phyloP scores from a whole-genome alignment of 2,329 filamentous ascomycete species.

The Fusarium stilboides region DNA sequence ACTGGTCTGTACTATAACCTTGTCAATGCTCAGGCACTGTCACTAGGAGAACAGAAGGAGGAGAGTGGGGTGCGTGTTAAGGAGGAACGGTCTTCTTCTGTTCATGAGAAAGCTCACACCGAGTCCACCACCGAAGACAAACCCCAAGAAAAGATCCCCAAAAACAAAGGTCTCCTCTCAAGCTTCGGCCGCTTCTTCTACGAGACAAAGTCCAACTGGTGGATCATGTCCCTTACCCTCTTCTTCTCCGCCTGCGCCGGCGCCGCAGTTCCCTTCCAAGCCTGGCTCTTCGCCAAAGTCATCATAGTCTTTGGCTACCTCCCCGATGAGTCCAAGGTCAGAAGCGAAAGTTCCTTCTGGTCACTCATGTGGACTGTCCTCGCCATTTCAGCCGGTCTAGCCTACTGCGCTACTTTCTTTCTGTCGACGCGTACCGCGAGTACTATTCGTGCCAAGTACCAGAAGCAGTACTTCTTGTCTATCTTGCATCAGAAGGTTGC shows the following conservation, averaged over 20 bases:
- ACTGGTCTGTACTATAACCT: constrained; percentile 76
- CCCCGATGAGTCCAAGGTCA: constrained; percentile 1
- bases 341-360: constrained; percentile 2
- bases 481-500: constrained; percentile 70
- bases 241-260: constrained; percentile 60
- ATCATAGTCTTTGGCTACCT: constrained; percentile 61
- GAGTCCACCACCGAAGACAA: neutral
- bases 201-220: constrained; percentile 54
- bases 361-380: constrained; percentile 18
- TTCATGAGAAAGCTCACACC: neutral
- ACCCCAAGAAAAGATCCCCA: constrained; percentile 3
- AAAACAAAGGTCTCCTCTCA: constrained; percentile 29
- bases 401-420: neutral
- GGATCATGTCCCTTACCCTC: neutral
- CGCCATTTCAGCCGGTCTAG: neutral
- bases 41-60: constrained; percentile 60
- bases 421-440: neutral
- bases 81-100: neutral
- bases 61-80: rapidly evolving
- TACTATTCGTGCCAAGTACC: constrained; percentile 62
- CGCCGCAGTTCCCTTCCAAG: constrained; percentile 65
- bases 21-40: constrained; percentile 74
- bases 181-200: constrained; percentile 71
- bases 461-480: constrained; percentile 72
- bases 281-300: constrained; percentile 69